These are phyloP conservation scores for Arachis hypogaea DNA, from an alignment of 306 rosid genomes.

Conservation along the genomic window DNA sequence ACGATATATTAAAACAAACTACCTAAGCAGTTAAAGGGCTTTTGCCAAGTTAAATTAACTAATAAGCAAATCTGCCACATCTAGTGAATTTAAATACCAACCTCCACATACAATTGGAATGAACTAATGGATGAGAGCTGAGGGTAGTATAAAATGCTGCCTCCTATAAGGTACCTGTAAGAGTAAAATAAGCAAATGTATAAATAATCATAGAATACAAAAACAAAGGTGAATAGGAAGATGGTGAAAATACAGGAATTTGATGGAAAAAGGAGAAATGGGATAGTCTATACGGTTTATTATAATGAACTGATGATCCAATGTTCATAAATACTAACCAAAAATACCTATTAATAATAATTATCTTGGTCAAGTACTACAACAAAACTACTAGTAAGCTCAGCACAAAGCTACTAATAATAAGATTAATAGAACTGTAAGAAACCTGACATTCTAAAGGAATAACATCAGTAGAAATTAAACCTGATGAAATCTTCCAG, in stretches of 20 bases:
- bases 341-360: background rate
- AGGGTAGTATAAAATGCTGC: slow-evolving; percentile 91
- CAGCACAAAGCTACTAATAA: too few species aligned
- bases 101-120: slow-evolving; percentile 95
- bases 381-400: too few species aligned
- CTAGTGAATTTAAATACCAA: slow-evolving; percentile 48
- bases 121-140: slow-evolving; percentile 98
- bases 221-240: slow-evolving; percentile 10
- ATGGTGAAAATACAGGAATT: slow-evolving; percentile 5
- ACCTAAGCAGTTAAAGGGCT: slow-evolving; percentile 59
- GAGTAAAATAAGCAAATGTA: slow-evolving; percentile 9
- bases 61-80: too few species aligned
- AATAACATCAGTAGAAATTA: too few species aligned
- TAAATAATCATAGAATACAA: slow-evolving; percentile 35
- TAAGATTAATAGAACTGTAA: too few species aligned
- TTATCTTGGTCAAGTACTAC: too few species aligned
- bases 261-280: background rate
- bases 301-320: background rate
- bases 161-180: slow-evolving; percentile 73
- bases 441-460: too few species aligned
- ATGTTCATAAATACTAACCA: slow-evolving; percentile 6
- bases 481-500: too few species aligned
- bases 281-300: background rate
- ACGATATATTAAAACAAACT: slow-evolving; percentile 51
- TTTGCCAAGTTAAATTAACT: slow-evolving; percentile 16